Conservation (phyloP, 345 rosid genomes). For the Jatropha curcas region DNA sequence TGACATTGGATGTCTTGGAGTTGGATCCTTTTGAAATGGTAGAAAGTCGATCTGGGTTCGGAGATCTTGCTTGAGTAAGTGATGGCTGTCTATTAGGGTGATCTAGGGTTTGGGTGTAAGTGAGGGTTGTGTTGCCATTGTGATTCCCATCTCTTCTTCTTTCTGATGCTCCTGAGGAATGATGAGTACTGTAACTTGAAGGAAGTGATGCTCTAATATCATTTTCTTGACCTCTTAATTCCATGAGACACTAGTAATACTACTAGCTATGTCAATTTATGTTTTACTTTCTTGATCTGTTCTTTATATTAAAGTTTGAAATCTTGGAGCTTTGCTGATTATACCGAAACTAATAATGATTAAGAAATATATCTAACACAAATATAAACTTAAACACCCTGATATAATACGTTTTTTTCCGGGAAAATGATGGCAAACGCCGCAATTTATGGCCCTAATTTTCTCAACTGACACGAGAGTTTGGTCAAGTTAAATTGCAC, state of each 20-base stretch:
- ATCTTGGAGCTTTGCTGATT: neutral
- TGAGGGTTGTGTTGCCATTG: slow-evolving; percentile 42
- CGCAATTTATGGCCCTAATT: neutral
- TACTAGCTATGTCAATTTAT: neutral
- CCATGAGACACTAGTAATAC: too few species aligned
- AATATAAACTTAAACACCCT: neutral
- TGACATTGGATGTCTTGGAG: slow-evolving; percentile 32
- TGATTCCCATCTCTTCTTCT: slow-evolving; percentile 50
- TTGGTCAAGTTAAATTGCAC: neutral
- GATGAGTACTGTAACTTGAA: slow-evolving; percentile 29
- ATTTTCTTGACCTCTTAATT: slow-evolving; percentile 44
- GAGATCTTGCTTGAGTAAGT: slow-evolving; percentile 28
- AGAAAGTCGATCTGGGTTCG: slow-evolving; percentile 40
- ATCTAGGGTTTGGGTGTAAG: slow-evolving; percentile 78
- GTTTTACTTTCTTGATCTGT: slow-evolving; percentile 5
- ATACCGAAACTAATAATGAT: neutral
- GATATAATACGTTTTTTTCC: neutral
- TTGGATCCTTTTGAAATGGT: slow-evolving; percentile 34
- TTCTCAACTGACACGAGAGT: neutral
- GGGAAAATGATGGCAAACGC: neutral
- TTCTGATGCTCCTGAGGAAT: slow-evolving; percentile 34
- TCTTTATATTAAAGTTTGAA: neutral
- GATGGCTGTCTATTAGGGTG: slow-evolving; percentile 35
- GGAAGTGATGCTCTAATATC: slow-evolving; percentile 35
- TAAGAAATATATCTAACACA: neutral